phyloP scores from a whole-genome alignment of 768 basidiomycete species.

The Trametes cingulata region DNA sequence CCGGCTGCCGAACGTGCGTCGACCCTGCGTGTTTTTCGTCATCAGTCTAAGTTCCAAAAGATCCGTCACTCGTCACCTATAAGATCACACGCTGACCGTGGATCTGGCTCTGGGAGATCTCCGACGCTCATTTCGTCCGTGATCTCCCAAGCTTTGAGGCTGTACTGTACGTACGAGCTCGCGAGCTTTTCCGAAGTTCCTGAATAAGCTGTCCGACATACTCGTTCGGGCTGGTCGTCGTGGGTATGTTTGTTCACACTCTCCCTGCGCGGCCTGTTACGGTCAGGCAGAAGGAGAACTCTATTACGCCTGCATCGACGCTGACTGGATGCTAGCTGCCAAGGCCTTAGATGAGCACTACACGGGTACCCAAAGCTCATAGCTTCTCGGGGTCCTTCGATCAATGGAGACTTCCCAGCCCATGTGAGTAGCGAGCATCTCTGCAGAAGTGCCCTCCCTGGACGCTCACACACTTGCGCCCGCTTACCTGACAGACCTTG shows the following conservation, averaged over 20 bases:
- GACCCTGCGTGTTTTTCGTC: no score
- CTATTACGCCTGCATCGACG: not conserved
- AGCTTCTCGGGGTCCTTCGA: not conserved
- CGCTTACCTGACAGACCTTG: not conserved
- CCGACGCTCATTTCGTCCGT: not conserved
- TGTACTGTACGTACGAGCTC: not conserved
- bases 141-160: not conserved
- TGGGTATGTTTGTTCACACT: not conserved
- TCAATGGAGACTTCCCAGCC: not conserved
- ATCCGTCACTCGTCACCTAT: no score
- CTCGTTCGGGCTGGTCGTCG: not conserved
- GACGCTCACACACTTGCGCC: not conserved
- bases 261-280: no score
- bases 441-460: not conserved
- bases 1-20: no score
- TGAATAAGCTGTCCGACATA: not conserved
- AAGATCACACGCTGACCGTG: not conserved
- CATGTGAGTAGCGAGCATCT: constrained; percentile 2
- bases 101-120: not conserved
- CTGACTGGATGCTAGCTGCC: not conserved
- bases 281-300: not conserved
- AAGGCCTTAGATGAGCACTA: not conserved
- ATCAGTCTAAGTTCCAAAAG: no score
- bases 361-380: not conserved
- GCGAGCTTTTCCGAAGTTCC: no score